Conservation (phyloP, 2,329 filamentous ascomycete species). For the Rosellinia necatrix region DNA sequence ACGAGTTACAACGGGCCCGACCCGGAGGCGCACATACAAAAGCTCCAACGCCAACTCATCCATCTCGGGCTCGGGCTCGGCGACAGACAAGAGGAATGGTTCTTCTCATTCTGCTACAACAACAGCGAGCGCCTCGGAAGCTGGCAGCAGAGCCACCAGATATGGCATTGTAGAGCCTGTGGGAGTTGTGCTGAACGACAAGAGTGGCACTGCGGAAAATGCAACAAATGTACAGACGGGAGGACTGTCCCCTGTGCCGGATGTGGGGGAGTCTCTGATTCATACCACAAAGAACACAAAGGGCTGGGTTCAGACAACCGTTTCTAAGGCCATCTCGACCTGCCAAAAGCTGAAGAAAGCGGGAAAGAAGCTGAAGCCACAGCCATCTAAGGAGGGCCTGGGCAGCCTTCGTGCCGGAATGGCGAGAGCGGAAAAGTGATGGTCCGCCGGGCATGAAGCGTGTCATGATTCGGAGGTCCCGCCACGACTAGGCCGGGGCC, state of each 20-base stretch:
- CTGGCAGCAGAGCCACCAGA: conserved; percentile 25
- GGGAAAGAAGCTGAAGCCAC: conserved; percentile 3
- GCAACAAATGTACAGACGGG: conserved; percentile 27
- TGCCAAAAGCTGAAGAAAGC: not conserved
- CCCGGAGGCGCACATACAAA: conserved; percentile 21
- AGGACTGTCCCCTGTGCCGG: conserved; percentile 18
- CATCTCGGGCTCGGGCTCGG: conserved; percentile 23
- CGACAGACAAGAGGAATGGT: conserved; percentile 16
- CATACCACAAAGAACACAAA: conserved; percentile 23
- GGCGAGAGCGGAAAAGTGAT: not conserved
- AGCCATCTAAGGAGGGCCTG: not conserved
- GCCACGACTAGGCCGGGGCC: not conserved
- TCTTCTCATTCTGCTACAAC: conserved; percentile 29
- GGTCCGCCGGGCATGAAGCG: not conserved
- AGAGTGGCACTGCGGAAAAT: conserved; percentile 28
- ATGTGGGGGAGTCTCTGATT: conserved; percentile 25
- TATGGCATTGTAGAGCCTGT: conserved; percentile 28
- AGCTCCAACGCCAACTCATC: conserved; percentile 27
- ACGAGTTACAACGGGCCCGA: conserved; percentile 24
- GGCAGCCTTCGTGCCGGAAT: not conserved
- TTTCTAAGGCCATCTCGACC: not conserved
- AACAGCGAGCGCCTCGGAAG: conserved; percentile 24
- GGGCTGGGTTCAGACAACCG: not conserved
- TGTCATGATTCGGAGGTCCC: not conserved
- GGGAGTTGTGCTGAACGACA: conserved; percentile 19